These are phyloP conservation scores for Aspergillus pseudoterreus DNA, from an alignment of 2,329 filamentous ascomycete genomes.

Conservation along the genomic window DNA sequence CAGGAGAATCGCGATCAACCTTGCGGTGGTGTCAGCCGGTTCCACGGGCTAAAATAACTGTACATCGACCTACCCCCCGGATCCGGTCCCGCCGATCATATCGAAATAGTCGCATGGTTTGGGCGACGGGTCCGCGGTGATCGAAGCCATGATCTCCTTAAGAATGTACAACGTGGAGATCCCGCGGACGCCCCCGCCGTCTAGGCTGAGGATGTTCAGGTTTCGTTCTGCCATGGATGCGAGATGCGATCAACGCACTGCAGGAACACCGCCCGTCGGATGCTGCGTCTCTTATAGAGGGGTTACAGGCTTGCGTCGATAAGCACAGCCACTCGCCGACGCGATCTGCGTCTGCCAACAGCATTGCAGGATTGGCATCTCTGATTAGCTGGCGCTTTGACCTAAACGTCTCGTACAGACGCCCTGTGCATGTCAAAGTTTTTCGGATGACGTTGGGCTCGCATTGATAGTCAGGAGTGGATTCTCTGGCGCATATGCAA, in stretches of 20 bases:
- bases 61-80: conserved; percentile 30
- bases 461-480: neutral
- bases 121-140: conserved; percentile 23
- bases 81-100: conserved; percentile 40
- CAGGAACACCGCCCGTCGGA: no score
- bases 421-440: neutral
- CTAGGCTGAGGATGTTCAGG: conserved; percentile 24
- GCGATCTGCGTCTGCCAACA: neutral
- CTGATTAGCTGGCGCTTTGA: neutral
- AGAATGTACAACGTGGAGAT: conserved; percentile 38
- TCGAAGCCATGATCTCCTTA: conserved; percentile 29
- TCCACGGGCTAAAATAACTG: neutral
- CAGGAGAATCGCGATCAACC: conserved; percentile 48
- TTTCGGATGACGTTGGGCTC: neutral
- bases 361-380: neutral
- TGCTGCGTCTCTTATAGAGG: neutral
- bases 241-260: neutral
- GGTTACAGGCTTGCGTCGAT: neutral
- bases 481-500: conserved; percentile 3
- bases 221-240: conserved; percentile 13
- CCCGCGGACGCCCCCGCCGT: conserved; percentile 41
- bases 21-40: conserved; percentile 11
- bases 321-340: neutral
- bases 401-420: no score
- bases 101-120: conserved; percentile 39